Evolutionary conservation across 2,329 filamentous ascomycete genomes (phyloP).

Genomic region (Pyrenophora graminea): DNA sequence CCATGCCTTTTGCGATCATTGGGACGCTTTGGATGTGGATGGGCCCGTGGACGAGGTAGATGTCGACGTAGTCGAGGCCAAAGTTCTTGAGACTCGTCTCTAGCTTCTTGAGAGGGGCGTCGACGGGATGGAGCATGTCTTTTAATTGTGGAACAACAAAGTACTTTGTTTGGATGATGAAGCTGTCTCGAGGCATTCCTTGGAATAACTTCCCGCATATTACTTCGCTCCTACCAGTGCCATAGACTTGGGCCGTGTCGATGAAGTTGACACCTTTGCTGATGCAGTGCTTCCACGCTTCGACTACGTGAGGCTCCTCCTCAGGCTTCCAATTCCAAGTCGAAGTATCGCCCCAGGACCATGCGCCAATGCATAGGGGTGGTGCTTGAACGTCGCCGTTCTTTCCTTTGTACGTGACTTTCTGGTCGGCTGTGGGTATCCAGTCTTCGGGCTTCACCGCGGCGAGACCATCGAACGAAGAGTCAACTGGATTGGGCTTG

Average conservation of each 20-base stretch:
- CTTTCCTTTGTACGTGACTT: conserved; percentile 1
- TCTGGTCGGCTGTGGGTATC: not conserved
- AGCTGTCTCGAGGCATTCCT: not conserved
- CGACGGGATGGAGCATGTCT: not conserved
- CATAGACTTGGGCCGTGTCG: conserved; percentile 3
- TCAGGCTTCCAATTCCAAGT: conserved; percentile 7
- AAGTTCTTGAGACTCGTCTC: conserved; percentile 1
- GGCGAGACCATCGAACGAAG: conserved; percentile 1
- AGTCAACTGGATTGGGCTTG: conserved; percentile 1
- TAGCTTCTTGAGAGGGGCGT: conserved; percentile 2
- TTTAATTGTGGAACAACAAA: conserved; percentile 4
- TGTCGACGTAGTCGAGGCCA: conserved; percentile 1
- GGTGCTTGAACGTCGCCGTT: conserved; percentile 1
- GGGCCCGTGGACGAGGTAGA: conserved; percentile 1
- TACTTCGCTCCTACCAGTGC: conserved; percentile 1
- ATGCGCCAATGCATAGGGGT: conserved; percentile 1
- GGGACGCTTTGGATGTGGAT: conserved; percentile 1
- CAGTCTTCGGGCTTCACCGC: not conserved
- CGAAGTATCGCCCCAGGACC: conserved; percentile 2
- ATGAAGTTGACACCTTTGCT: conserved; percentile 6
- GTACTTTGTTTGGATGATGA: conserved; percentile 2
- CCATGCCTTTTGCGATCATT: conserved; percentile 4
- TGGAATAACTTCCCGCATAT: conserved; percentile 1
- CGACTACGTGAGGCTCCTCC: conserved; percentile 1
- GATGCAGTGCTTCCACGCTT: conserved; percentile 4